Evolutionary conservation across 495 filamentous ascomycete species (phyloP).

Genomic region (Achaetomiella virescens): DNA sequence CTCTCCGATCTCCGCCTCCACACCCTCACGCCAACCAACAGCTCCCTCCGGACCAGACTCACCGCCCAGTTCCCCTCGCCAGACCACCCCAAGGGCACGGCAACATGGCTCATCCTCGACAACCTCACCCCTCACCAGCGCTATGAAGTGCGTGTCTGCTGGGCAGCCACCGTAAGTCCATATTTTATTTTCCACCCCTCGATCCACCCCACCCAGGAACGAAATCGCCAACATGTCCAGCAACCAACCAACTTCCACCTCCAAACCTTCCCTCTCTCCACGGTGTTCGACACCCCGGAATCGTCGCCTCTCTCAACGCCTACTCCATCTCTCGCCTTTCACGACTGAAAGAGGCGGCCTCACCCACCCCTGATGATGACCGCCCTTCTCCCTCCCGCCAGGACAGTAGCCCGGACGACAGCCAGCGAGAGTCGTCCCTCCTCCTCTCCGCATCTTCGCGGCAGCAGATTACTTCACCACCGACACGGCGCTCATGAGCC

Average conservation of each 20-base stretch:
- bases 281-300: conserved; percentile 53
- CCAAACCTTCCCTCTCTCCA: conserved; percentile 50
- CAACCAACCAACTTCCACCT: conserved; percentile 83
- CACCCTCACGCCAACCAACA: conserved; percentile 45
- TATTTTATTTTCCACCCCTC: neutral
- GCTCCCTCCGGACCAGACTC: conserved; percentile 54
- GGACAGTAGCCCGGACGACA: neutral
- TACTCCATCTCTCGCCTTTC: conserved; percentile 53
- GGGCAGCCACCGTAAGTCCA: conserved; percentile 77
- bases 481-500: conserved; percentile 66
- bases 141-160: conserved; percentile 92
- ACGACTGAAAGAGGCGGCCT: no score
- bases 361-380: neutral
- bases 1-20: conserved; percentile 61
- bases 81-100: conserved; percentile 47
- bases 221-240: conserved; percentile 37
- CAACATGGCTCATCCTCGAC: conserved; percentile 81
- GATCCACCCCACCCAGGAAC: neutral
- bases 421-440: conserved; percentile 41
- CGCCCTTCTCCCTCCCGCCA: neutral
- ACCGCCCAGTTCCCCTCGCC: conserved; percentile 59
- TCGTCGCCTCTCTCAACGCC: conserved; percentile 57
- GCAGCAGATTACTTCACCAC: conserved; percentile 78
- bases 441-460: conserved; percentile 72
- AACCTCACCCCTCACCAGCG: conserved; percentile 63